phyloP scores from a whole-genome alignment of 2,329 filamentous ascomycete species.

The Fusarium clavum region DNA sequence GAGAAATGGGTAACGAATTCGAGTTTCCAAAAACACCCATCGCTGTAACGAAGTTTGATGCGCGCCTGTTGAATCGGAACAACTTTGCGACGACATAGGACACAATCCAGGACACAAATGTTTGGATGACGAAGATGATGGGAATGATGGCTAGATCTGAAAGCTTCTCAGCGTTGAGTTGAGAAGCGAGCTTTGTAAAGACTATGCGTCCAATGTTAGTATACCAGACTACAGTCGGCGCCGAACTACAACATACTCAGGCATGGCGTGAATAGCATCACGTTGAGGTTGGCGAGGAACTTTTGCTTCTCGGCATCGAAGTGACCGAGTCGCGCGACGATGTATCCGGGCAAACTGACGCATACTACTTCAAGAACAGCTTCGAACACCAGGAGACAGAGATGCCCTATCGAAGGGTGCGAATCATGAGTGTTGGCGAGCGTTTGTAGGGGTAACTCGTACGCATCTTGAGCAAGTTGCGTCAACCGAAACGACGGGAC shows the following conservation, averaged over 20 bases:
- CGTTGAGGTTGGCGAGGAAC: slow-evolving; percentile 95
- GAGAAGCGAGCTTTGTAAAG: slow-evolving; percentile 95
- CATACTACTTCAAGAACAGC: slow-evolving; percentile 96
- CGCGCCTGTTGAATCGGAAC: slow-evolving; percentile 85
- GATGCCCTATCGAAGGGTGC: slow-evolving; percentile 75
- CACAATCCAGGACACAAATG: slow-evolving; percentile 84
- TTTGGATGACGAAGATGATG: slow-evolving; percentile 92
- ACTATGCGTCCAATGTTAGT: slow-evolving; percentile 63
- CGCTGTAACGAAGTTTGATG: slow-evolving; percentile 93
- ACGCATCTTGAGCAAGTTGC: slow-evolving; percentile 52
- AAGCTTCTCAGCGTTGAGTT: slow-evolving; percentile 91
- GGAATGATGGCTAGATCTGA: slow-evolving; percentile 92
- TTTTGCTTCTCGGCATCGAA: slow-evolving; percentile 97
- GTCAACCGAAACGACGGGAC: slow-evolving; percentile 61
- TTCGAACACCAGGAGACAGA: slow-evolving; percentile 89
- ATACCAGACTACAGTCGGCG: slow-evolving; percentile 30
- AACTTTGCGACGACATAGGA: slow-evolving; percentile 76
- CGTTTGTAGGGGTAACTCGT: slow-evolving; percentile 57
- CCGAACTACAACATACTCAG: slow-evolving; percentile 70
- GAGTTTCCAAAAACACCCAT: slow-evolving; percentile 99
- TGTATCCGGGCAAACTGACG: slow-evolving; percentile 92
- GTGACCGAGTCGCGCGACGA: slow-evolving; percentile 88
- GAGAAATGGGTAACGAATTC: slow-evolving; percentile 95
- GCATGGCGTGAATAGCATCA: slow-evolving; percentile 95
- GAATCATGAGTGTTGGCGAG: slow-evolving; percentile 59